A percentile compares a stretch with the other conserved stretches of the same genome.
These are phyloP conservation scores for Pseudoneurospora amorphoporcata DNA, from an alignment of 495 filamentous ascomycete genomes.

Conservation along the genomic window DNA sequence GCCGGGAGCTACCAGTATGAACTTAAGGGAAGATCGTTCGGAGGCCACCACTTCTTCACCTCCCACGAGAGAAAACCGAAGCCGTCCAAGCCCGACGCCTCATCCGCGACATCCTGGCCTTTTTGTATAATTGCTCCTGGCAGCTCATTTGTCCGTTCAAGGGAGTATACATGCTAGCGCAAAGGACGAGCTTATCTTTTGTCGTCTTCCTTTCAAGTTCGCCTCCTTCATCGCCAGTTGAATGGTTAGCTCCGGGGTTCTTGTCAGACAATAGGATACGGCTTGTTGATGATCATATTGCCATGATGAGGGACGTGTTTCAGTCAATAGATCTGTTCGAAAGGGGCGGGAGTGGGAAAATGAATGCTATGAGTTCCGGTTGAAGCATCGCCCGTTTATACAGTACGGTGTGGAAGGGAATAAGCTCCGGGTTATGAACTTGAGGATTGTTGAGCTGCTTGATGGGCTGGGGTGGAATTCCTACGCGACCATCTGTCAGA, in stretches of 20 bases:
- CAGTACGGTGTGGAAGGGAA: neutral
- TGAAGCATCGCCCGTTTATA: conserved; percentile 10
- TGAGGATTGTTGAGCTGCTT: conserved; percentile 9
- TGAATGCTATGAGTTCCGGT: conserved; percentile 10
- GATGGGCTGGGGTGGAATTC: conserved; percentile 9
- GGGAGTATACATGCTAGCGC: conserved; percentile 4
- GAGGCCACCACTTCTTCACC: neutral
- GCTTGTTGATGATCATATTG: conserved; percentile 7
- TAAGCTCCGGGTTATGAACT: conserved; percentile 7
- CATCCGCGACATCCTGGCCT: conserved; percentile 12
- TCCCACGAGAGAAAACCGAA: neutral
- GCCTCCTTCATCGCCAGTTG: neutral
- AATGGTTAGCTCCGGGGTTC: conserved; percentile 11
- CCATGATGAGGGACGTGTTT: conserved; percentile 1
- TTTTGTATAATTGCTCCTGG: conserved; percentile 9
- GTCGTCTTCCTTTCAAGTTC: neutral
- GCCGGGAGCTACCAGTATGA: conserved; percentile 4
- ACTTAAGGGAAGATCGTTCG: conserved; percentile 10
- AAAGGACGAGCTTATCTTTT: conserved; percentile 15
- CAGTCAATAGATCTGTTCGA: conserved; percentile 1
- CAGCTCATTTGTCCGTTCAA: conserved; percentile 3
- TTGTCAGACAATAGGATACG: conserved; percentile 2
- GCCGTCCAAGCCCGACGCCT: conserved; percentile 8
- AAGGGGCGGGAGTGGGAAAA: conserved; percentile 6
- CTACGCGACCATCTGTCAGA: conserved; percentile 5